Evolutionary conservation across 305 asterid genomes (phyloP).

Genomic region (Andrographis paniculata): DNA sequence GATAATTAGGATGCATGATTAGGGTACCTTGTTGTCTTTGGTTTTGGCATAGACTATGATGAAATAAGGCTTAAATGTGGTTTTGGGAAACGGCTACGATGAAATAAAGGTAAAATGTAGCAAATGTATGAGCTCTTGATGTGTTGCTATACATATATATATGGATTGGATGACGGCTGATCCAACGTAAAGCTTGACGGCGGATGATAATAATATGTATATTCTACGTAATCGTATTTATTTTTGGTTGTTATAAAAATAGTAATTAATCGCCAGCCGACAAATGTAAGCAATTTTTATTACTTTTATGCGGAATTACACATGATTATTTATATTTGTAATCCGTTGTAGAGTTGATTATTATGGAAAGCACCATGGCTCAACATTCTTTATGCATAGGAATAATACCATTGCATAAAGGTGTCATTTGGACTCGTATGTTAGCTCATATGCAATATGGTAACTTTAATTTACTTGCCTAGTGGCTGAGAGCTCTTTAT

Average conservation of each 20-base stretch:
- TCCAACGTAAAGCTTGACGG: too few species aligned
- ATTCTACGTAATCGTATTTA: too few species aligned
- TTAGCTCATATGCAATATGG: too few species aligned
- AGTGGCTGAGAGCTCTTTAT: too few species aligned
- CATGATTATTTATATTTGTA: not conserved
- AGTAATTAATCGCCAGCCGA: too few species aligned
- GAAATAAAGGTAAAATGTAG: not conserved
- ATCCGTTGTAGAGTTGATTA: conserved; percentile 44
- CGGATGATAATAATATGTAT: too few species aligned
- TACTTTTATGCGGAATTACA: too few species aligned
- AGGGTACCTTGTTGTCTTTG: not conserved
- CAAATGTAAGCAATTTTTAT: too few species aligned
- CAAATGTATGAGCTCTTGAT: conserved; percentile 14
- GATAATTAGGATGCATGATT: not conserved
- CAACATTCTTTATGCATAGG: conserved; percentile 17
- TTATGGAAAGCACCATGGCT: conserved; percentile 82
- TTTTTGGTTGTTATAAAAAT: conserved; percentile 7
- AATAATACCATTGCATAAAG: too few species aligned
- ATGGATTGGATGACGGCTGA: conserved; percentile 13
- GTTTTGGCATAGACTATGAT: conserved; percentile 12
- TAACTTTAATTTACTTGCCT: too few species aligned
- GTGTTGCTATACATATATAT: conserved; percentile 5
- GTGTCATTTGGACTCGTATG: too few species aligned
- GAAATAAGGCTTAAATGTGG: not conserved
- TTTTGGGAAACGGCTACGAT: too few species aligned